phyloP scores from a whole-genome alignment of 371 early-diverging fungal genomes.

The Sporodiniella umbellata region DNA sequence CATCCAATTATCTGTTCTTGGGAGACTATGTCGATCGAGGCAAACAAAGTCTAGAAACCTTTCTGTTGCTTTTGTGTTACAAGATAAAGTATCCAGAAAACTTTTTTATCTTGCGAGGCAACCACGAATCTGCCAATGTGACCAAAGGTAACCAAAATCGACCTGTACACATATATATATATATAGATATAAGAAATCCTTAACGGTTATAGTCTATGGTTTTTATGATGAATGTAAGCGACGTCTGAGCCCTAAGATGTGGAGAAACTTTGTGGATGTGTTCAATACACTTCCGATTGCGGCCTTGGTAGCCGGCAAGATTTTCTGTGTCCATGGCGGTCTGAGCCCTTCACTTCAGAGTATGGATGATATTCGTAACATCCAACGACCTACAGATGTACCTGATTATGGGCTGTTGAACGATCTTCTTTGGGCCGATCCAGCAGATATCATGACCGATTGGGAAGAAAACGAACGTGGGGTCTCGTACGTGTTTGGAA shows the following conservation, averaged over 20 bases:
- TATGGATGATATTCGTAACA: slow-evolving; percentile 93
- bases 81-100: slow-evolving; percentile 98
- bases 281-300: slow-evolving; percentile 98
- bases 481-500: slow-evolving; percentile 96
- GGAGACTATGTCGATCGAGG: slow-evolving; percentile 99
- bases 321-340: slow-evolving; percentile 99
- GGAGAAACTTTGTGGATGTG: slow-evolving; percentile 97
- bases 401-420: slow-evolving; percentile 93
- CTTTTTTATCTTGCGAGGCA: slow-evolving; percentile 96
- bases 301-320: slow-evolving; percentile 95
- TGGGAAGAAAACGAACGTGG: slow-evolving; percentile 99
- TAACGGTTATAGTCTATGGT: slow-evolving; percentile 84
- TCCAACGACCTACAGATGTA: slow-evolving; percentile 94
- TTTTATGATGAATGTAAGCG: slow-evolving; percentile 99
- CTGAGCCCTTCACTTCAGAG: slow-evolving; percentile 84
- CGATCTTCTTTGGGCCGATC: slow-evolving; percentile 93
- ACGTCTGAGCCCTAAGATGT: slow-evolving; percentile 89
- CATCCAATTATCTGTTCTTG: slow-evolving; percentile 90
- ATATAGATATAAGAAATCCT: too few relatives aligned
- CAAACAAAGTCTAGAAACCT: slow-evolving; percentile 95
- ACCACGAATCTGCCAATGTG: slow-evolving; percentile 98
- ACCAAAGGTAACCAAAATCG: slow-evolving; percentile 68
- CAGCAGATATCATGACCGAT: slow-evolving; percentile 70
- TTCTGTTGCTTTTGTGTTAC: slow-evolving; percentile 91
- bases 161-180: not conserved